phyloP scores from a whole-genome alignment of 768 basidiomycete species.

The Psilocybe tampanensis region DNA sequence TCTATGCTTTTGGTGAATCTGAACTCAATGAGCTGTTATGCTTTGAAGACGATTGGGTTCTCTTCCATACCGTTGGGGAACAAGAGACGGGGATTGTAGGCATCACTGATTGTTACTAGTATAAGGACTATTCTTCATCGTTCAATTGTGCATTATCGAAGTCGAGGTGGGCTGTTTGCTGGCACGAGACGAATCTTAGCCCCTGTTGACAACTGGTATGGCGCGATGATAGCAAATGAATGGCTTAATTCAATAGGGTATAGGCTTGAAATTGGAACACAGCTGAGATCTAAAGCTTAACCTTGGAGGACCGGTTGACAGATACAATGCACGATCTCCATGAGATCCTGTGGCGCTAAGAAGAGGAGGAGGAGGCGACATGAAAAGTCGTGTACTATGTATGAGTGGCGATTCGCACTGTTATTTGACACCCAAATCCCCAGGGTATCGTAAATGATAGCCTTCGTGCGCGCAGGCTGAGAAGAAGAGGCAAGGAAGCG shows the following conservation, averaged over 20 bases:
- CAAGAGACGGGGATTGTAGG: background rate
- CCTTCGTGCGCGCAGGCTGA: conserved; percentile 3
- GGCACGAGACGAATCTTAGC: background rate
- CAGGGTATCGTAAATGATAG: conserved; percentile 8
- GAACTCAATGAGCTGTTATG: background rate
- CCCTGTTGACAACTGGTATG: conserved; percentile 2
- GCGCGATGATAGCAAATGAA: conserved; percentile 1
- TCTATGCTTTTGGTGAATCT: background rate
- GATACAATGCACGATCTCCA: conserved; percentile 9
- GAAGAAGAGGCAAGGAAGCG: conserved; percentile 11
- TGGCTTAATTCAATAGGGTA: conserved; percentile 1
- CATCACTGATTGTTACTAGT: background rate
- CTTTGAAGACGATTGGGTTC: background rate
- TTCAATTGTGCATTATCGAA: background rate
- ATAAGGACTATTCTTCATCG: background rate
- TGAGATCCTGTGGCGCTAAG: conserved; percentile 11
- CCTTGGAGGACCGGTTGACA: conserved; percentile 2
- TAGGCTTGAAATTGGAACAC: conserved; percentile 8
- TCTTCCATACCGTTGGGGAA: background rate
- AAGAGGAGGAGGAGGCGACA: conserved; percentile 1
- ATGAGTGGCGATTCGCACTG: conserved; percentile 6
- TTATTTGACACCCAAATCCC: conserved; percentile 11
- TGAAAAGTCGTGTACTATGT: conserved; percentile 4
- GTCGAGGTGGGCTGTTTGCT: background rate
- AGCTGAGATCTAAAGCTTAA: conserved; percentile 14